Percentiles rank a stretch among this genome's conserved stretches.
Evolutionary conservation across 805 yeast species (phyloP).

Genomic region (Candida alai): DNA sequence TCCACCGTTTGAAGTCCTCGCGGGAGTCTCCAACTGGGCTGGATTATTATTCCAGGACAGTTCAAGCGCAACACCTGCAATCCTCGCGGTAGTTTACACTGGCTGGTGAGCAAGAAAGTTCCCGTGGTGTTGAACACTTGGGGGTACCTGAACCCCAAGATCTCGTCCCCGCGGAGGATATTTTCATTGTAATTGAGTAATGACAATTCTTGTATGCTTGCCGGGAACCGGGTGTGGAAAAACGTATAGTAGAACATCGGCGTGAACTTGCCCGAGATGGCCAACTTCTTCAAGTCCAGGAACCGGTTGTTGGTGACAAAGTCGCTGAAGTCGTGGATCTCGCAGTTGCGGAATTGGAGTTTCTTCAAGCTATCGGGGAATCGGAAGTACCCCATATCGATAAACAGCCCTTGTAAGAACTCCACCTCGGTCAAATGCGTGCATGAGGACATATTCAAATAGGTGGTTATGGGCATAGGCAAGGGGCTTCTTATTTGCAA

Average conservation of each 20-base stretch:
- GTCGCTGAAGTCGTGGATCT: slow-evolving; percentile 2
- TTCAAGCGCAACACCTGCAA: slow-evolving; percentile 1
- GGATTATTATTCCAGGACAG: slow-evolving; percentile 4
- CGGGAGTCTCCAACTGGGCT: slow-evolving; percentile 2
- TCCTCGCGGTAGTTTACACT: background rate
- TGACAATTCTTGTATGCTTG: background rate
- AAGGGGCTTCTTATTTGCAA: slow-evolving; percentile 2
- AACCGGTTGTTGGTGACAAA: slow-evolving; percentile 2
- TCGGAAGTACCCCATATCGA: slow-evolving; percentile 5
- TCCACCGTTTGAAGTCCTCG: background rate
- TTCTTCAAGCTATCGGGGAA: background rate
- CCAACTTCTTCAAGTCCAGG: background rate
- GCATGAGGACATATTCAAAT: slow-evolving; percentile 1
- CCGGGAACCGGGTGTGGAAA: slow-evolving; percentile 1
- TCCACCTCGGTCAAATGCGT: background rate
- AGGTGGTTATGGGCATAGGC: slow-evolving; percentile 1
- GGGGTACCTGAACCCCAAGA: slow-evolving; percentile 2
- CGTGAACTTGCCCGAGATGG: slow-evolving; percentile 1
- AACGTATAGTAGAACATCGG: slow-evolving; percentile 3
- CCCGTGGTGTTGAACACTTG: slow-evolving; percentile 1
- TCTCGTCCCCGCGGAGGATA: background rate
- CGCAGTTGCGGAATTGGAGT: slow-evolving; percentile 1
- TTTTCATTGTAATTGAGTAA: background rate
- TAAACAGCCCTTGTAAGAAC: slow-evolving; percentile 1
- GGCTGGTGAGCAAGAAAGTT: background rate